Percentiles rank a stretch among this genome's conserved stretches.
Conservation (phyloP, 78 protist genomes). For the Speleostelium caveatum region DNA sequence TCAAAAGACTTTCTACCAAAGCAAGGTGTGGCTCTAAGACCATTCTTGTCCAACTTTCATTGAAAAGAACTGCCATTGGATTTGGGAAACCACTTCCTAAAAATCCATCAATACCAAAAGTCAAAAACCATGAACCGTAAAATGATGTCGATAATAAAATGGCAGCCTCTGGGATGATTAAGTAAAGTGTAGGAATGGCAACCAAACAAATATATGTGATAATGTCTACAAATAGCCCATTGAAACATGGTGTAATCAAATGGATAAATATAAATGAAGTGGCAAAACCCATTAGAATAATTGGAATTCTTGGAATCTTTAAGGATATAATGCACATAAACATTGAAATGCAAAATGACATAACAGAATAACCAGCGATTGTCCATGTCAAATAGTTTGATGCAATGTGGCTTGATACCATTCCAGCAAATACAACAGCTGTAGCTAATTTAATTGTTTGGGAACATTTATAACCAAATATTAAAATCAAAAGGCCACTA, state of each 20-base stretch:
- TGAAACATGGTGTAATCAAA: conserved; percentile 12
- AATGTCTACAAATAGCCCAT: neutral
- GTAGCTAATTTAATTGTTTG: conserved; percentile 48
- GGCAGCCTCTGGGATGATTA: conserved; percentile 15
- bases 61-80: neutral
- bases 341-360: conserved; percentile 1
- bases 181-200: conserved; percentile 15
- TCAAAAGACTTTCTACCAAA: conserved; percentile 11
- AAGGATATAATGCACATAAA: conserved; percentile 11
- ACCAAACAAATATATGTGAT: neutral
- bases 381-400: neutral
- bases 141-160: conserved; percentile 11
- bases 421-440: conserved; percentile 9
- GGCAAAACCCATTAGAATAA: neutral
- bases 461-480: conserved; percentile 6
- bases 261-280: neutral
- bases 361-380: neutral
- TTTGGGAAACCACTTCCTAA: conserved; percentile 57
- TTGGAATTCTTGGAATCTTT: neutral
- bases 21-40: neutral
- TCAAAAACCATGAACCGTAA: conserved; percentile 57
- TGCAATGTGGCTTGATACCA: neutral
- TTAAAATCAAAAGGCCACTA: neutral
- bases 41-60: neutral
- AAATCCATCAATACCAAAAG: conserved; percentile 33